Evolutionary conservation across 2,329 filamentous ascomycete genomes (phyloP), one percentile per base, ranked within the genome.

Genomic region (Aspergillus aculeatinus): DNA sequence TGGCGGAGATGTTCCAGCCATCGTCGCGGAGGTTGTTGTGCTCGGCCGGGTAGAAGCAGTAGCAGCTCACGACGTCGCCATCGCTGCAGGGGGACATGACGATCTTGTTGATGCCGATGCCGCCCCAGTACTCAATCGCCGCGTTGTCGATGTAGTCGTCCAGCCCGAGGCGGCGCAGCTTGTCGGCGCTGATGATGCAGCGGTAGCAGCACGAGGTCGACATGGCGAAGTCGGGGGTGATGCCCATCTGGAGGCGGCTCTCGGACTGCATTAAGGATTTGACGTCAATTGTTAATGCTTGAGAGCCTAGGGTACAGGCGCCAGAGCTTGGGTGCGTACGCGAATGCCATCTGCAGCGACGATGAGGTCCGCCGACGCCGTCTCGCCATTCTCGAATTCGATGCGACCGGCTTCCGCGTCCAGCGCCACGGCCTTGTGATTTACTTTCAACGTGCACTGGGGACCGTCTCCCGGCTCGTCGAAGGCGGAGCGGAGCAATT

Each of bases 31-130:
- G 62, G 19, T 68, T 62, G 23, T 68, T 68, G 16, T 62, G 33
- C 2, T 62, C 63, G 0, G 64, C 63, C 16, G 68, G 69, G 27
- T 66, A 74, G 70, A 79, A 79, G 65, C 76, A 78, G 62, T 78
- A 79, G 59, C 72, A 79, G 12, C 68, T 73, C 16, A 76, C 67
- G 1, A 79, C 64, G 19, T 77, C 70, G 11, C 74, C 74, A 31
- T 74, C 70, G 48, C 69, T 70, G 52, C 76, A 79, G 3, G 75
- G 71, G 0, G 76, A 77, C 58, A 75, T 71, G 27, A 78, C 75
- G 27, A 79, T 77, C 63, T 78, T 78, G 62, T 77, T 67, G 44
- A 76, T 74, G 19, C 72, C 75, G 49, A 73, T 71, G 1, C 75
- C 76, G 12, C 75, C 76, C 66, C 69, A 71, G 61, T 68, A 71